These are phyloP conservation scores for Ceriops decandra DNA, from an alignment of 345 rosid species.

Conservation along the genomic window DNA sequence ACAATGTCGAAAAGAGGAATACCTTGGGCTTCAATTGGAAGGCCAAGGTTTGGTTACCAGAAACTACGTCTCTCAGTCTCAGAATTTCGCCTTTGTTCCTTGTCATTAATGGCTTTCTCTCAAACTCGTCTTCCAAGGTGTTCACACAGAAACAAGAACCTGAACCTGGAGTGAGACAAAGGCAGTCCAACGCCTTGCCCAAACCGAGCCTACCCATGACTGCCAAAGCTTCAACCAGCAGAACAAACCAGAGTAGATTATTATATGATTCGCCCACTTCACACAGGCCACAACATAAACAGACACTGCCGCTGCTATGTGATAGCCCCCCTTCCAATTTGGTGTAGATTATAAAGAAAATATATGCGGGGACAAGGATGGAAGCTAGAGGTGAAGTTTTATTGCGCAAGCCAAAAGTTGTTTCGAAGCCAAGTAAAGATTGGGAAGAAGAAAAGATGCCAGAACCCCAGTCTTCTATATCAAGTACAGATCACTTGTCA, in stretches of 20 bases:
- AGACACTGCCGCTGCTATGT: neutral
- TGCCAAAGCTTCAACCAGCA: neutral
- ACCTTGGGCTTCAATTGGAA: slow-evolving; percentile 92
- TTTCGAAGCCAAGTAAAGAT: neutral
- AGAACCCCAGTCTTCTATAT: slow-evolving; percentile 4
- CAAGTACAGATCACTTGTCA: slow-evolving; percentile 6
- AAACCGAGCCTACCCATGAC: slow-evolving; percentile 35
- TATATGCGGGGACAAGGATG: neutral
- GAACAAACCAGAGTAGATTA: neutral
- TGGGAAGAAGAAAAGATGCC: neutral
- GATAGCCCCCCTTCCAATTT: neutral
- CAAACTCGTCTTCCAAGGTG: slow-evolving; percentile 21
- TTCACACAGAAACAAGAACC: slow-evolving; percentile 28
- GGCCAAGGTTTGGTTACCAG: slow-evolving; percentile 64
- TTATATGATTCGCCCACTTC: slow-evolving; percentile 12
- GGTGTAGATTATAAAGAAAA: neutral
- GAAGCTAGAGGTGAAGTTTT: slow-evolving; percentile 23
- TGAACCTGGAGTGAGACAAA: slow-evolving; percentile 22
- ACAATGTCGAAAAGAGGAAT: neutral
- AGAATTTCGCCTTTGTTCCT: slow-evolving; percentile 32
- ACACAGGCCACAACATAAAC: slow-evolving; percentile 14
- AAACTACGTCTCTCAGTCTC: slow-evolving; percentile 64
- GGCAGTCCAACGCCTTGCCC: slow-evolving; percentile 32
- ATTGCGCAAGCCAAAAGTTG: slow-evolving; percentile 20
- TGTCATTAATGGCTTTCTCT: slow-evolving; percentile 35